phyloP scores from a whole-genome alignment of 2,329 filamentous ascomycete genomes.

The Sporothrix variecibatus region DNA sequence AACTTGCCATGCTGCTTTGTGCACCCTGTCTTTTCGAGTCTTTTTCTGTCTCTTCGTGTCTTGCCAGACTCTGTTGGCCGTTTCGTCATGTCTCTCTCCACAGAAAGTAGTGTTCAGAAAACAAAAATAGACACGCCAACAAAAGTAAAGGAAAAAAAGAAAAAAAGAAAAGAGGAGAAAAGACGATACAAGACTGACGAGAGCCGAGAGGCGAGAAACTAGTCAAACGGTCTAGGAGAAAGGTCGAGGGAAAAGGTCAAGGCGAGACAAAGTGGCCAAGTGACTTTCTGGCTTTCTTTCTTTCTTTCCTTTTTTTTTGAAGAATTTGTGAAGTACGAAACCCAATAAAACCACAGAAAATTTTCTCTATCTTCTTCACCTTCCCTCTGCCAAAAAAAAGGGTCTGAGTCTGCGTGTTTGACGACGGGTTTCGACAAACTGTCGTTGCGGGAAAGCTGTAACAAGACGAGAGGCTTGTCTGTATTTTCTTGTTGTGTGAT shows the following conservation, averaged over 20 bases:
- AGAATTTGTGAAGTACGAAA: background rate
- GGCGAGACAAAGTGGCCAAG: background rate
- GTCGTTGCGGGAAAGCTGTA: slow-evolving; percentile 43
- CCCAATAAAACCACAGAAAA: too few species aligned
- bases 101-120: background rate
- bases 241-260: too few species aligned
- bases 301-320: background rate
- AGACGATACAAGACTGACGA: background rate
- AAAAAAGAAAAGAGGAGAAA: background rate
- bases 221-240: background rate
- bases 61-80: background rate
- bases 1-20: background rate
- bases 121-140: background rate
- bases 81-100: slow-evolving; percentile 10
- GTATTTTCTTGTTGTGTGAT: slow-evolving; percentile 6
- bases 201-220: background rate
- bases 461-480: slow-evolving; percentile 38
- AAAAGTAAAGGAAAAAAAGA: background rate
- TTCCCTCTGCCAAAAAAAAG: background rate
- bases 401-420: slow-evolving; percentile 45
- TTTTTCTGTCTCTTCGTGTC: background rate
- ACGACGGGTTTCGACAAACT: slow-evolving; percentile 42
- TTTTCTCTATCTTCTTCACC: background rate
- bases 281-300: too few species aligned
- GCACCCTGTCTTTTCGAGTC: background rate